A percentile compares a stretch with the other conserved stretches of the same genome.
phyloP scores from a whole-genome alignment of 768 basidiomycete genomes.

The Suillus bovinus region DNA sequence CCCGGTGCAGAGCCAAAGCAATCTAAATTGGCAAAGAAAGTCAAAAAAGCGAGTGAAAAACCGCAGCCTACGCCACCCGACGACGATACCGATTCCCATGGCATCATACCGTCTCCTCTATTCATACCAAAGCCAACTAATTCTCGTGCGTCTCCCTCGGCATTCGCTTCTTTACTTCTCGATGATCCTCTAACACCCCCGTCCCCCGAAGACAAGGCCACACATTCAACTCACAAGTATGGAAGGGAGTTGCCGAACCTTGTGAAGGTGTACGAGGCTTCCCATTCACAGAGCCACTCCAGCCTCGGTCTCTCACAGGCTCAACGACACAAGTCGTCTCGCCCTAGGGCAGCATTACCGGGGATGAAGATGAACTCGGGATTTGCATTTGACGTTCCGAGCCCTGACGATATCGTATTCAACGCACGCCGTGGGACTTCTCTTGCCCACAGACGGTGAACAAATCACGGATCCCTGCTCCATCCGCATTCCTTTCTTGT shows the following conservation, averaged over 20 bases:
- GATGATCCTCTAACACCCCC: slow-evolving; percentile 43
- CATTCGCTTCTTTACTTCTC: slow-evolving; percentile 73
- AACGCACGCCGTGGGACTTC: slow-evolving; percentile 78
- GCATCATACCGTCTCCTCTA: slow-evolving; percentile 49
- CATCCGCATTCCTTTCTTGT: neutral
- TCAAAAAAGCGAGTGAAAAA: slow-evolving; percentile 56
- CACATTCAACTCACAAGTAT: slow-evolving; percentile 32
- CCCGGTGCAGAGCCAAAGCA: slow-evolving; percentile 42
- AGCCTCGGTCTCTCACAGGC: slow-evolving; percentile 24
- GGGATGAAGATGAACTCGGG: slow-evolving; percentile 35
- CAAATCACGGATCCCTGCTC: slow-evolving; percentile 13
- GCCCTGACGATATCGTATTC: slow-evolving; percentile 89
- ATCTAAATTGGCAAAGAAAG: slow-evolving; percentile 79
- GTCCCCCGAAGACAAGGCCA: slow-evolving; percentile 37
- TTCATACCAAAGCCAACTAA: slow-evolving; percentile 54
- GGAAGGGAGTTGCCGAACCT: slow-evolving; percentile 33
- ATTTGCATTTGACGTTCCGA: slow-evolving; percentile 80
- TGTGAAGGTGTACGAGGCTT: slow-evolving; percentile 29
- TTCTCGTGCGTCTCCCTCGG: slow-evolving; percentile 75
- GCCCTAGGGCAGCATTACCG: slow-evolving; percentile 29
- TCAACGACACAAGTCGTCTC: slow-evolving; percentile 14
- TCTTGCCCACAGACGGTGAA: slow-evolving; percentile 43
- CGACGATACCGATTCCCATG: slow-evolving; percentile 32
- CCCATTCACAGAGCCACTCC: slow-evolving; percentile 30
- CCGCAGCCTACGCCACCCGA: slow-evolving; percentile 38